Conservation (phyloP, 2,329 filamentous ascomycete genomes). For the Cytospora leucostoma region DNA sequence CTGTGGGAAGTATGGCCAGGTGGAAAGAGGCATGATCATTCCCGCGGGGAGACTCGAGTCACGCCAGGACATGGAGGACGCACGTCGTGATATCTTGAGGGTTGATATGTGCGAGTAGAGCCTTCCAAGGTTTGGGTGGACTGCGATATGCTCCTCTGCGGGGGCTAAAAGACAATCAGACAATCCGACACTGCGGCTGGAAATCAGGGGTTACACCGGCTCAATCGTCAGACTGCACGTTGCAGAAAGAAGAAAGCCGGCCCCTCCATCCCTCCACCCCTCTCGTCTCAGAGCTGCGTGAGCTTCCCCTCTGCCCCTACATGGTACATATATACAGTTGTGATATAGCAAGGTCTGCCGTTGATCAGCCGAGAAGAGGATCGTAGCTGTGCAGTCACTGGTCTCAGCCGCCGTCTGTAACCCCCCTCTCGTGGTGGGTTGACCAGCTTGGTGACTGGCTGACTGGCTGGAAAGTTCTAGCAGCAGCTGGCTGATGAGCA, state of each 20-base stretch:
- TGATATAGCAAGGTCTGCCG: too few species aligned
- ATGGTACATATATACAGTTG: not conserved
- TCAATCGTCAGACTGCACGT: slow-evolving; percentile 24
- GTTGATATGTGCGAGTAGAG: too few species aligned
- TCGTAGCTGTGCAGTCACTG: not conserved
- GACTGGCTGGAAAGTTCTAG: not conserved
- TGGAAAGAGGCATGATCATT: not conserved
- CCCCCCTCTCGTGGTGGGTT: not conserved
- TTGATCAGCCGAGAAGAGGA: too few species aligned
- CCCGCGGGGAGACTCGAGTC: too few species aligned
- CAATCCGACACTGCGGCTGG: not conserved
- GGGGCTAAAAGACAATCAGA: not conserved
- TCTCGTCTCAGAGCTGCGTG: slow-evolving; percentile 7
- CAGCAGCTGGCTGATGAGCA: not conserved
- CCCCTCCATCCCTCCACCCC: not conserved
- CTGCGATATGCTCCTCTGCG: too few species aligned
- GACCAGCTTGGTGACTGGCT: not conserved
- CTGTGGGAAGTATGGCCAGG: not conserved
- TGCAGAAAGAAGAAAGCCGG: slow-evolving; percentile 20
- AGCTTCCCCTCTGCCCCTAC: not conserved
- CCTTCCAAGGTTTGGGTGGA: too few species aligned
- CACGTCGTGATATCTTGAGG: too few species aligned
- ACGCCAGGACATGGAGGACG: too few species aligned
- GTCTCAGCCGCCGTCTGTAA: not conserved
- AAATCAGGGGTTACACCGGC: slow-evolving; percentile 17